Evolutionary conservation across 306 rosid species (phyloP).

Genomic region (Quercus robur): DNA sequence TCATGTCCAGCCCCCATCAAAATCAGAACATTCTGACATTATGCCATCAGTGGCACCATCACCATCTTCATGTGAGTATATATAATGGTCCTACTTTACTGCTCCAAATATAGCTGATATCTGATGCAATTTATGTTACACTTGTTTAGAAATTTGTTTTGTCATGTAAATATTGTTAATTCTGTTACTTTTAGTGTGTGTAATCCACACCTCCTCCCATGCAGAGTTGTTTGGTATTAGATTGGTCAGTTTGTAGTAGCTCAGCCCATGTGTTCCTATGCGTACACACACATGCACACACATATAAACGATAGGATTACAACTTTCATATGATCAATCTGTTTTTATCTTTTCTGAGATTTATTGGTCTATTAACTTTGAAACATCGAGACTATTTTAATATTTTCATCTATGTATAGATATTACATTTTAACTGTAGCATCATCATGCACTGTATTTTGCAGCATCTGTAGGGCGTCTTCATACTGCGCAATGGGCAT

Average conservation of each 20-base stretch:
- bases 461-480: slow-evolving; percentile 63
- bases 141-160: not conserved
- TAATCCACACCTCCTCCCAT: too few species aligned
- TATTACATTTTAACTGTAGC: not conserved
- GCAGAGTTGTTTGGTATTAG: too few species aligned
- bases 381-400: not conserved
- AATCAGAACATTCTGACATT: slow-evolving; percentile 24
- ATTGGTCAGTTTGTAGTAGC: not conserved
- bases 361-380: not conserved
- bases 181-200: not conserved
- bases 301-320: not conserved
- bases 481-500: slow-evolving; percentile 31
- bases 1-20: slow-evolving; percentile 67
- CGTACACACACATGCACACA: too few species aligned
- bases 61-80: slow-evolving; percentile 58
- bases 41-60: slow-evolving; percentile 30
- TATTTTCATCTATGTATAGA: not conserved
- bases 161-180: not conserved
- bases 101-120: slow-evolving; percentile 14
- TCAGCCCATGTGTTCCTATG: not conserved
- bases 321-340: not conserved
- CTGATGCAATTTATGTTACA: not conserved
- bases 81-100: slow-evolving; percentile 8
- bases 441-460: slow-evolving; percentile 13
- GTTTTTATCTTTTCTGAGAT: not conserved